phyloP scores from a whole-genome alignment of 2,329 filamentous ascomycete species.

The Dactylellina cionopaga region DNA sequence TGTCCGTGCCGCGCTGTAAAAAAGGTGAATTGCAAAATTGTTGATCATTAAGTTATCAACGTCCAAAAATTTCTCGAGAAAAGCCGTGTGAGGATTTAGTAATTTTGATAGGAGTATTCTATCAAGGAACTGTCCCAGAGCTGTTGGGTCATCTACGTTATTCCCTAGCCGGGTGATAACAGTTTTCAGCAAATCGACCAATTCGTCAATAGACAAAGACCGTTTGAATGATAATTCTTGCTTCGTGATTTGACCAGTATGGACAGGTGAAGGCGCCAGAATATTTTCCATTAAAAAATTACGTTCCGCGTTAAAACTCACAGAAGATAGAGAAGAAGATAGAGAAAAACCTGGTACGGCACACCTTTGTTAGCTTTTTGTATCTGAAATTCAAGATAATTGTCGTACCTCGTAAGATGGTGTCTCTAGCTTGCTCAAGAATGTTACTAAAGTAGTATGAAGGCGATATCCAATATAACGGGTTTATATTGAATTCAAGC shows the following conservation, averaged over 20 bases:
- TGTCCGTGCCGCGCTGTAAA: constrained; percentile 13
- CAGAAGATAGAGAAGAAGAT: neutral
- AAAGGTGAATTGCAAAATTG: constrained; percentile 9
- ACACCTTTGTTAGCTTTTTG: neutral
- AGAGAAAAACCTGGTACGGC: neutral
- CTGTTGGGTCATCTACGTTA: neutral
- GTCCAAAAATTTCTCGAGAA: neutral
- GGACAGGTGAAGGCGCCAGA: neutral
- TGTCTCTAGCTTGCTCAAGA: neutral
- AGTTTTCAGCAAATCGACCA: constrained; percentile 6
- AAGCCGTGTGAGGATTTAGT: neutral
- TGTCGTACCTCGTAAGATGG: neutral
- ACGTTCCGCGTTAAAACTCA: neutral
- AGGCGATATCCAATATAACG: neutral
- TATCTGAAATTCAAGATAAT: neutral
- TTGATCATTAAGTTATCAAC: neutral
- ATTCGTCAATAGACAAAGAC: neutral
- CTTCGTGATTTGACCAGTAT: neutral
- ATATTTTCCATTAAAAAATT: no score
- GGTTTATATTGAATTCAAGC: neutral
- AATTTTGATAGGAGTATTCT: neutral
- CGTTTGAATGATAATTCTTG: neutral
- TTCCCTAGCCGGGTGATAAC: constrained; percentile 7
- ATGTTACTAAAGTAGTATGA: constrained; percentile 1
- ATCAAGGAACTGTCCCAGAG: neutral